phyloP scores from a whole-genome alignment of 768 basidiomycete species.

The Serendipita indica region DNA sequence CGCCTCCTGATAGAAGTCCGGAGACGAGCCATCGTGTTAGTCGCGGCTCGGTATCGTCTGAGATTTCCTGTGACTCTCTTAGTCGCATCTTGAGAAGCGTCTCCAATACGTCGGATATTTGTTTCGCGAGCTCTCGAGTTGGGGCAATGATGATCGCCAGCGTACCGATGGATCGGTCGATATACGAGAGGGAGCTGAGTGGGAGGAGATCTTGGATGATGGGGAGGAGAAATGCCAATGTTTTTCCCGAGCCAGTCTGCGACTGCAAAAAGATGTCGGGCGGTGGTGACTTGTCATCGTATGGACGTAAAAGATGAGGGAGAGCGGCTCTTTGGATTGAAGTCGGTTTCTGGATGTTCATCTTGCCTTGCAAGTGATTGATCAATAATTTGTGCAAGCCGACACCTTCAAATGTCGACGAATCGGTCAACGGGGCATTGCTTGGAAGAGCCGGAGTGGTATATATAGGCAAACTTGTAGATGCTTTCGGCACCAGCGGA shows the following conservation, averaged over 20 bases:
- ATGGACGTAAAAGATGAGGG: constrained; percentile 41
- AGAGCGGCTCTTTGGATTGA: constrained; percentile 70
- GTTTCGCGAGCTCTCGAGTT: constrained; percentile 89
- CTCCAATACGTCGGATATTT: constrained; percentile 92
- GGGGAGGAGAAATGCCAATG: constrained; percentile 81
- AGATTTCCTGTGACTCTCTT: constrained; percentile 39
- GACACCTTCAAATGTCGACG: constrained; percentile 66
- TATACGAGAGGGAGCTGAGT: constrained; percentile 76
- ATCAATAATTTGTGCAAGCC: constrained; percentile 72
- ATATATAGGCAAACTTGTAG: constrained; percentile 32
- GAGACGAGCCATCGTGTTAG: constrained; percentile 89
- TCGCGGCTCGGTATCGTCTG: constrained; percentile 32
- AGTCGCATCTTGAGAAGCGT: constrained; percentile 61
- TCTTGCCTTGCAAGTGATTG: constrained; percentile 61
- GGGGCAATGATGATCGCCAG: constrained; percentile 89
- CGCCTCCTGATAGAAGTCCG: constrained; percentile 85
- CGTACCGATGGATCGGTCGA: constrained; percentile 89
- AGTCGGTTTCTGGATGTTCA: constrained; percentile 74
- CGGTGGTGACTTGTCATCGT: constrained; percentile 25
- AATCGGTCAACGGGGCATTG: constrained; percentile 65
- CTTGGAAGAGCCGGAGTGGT: constrained; percentile 28
- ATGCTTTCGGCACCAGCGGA: constrained; percentile 58
- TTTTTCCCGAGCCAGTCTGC: constrained; percentile 96
- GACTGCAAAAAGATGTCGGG: constrained; percentile 88
- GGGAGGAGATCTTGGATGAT: constrained; percentile 91